phyloP scores from a whole-genome alignment of 305 asterid species.

The Ajuga reptans region DNA sequence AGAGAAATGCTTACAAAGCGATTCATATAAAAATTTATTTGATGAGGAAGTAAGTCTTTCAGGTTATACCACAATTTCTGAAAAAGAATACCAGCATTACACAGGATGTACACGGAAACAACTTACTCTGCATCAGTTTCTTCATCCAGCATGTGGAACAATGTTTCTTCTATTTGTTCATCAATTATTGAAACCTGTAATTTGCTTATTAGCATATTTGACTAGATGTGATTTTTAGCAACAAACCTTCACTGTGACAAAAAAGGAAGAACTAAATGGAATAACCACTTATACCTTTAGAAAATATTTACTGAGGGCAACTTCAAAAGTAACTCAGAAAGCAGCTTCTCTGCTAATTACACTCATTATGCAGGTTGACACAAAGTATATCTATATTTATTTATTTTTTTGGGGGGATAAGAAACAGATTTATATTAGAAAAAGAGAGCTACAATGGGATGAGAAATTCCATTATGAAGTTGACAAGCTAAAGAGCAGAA shows the following conservation, averaged over 20 bases:
- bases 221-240: neutral
- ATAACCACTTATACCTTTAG: conserved; percentile 4
- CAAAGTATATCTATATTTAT: neutral
- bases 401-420: too few species aligned
- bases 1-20: neutral
- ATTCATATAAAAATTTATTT: neutral
- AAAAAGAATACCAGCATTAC: conserved; percentile 15
- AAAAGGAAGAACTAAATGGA: conserved; percentile 14
- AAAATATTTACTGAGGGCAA: neutral
- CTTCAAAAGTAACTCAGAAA: neutral
- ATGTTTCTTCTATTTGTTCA: conserved; percentile 82
- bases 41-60: conserved; percentile 13
- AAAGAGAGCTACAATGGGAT: too few species aligned
- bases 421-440: too few species aligned
- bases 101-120: conserved; percentile 16
- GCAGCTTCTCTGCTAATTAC: neutral
- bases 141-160: conserved; percentile 96
- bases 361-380: conserved; percentile 3
- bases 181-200: conserved; percentile 71
- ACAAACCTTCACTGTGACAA: neutral
- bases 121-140: conserved; percentile 95
- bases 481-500: too few species aligned
- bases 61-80: conserved; percentile 6
- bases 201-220: conserved; percentile 16
- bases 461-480: too few species aligned